Evolutionary conservation across 1,284 basidiomycete genomes (phyloP).

Genomic region (Puccinia triticina): DNA sequence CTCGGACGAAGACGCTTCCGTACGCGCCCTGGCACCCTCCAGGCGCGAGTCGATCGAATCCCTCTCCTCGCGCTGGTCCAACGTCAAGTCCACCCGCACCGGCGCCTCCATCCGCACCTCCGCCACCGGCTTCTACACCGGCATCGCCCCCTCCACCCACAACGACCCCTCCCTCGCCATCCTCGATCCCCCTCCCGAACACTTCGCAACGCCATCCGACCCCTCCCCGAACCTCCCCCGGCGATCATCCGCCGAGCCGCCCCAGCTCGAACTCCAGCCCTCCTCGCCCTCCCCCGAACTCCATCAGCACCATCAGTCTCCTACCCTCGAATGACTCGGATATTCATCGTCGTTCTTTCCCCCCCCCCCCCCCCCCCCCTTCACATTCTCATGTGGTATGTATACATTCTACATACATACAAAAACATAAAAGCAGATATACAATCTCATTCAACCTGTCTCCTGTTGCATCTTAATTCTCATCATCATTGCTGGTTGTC

Average conservation of each 20-base stretch:
- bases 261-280: not conserved
- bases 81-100: conserved; percentile 17
- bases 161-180: not conserved
- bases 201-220: not conserved
- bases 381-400: no score
- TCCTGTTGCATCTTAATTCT: no score
- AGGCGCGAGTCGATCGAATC: conserved; percentile 49
- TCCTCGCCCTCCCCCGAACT: not conserved
- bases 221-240: no score
- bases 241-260: not conserved
- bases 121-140: conserved; percentile 25
- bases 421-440: no score
- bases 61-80: conserved; percentile 47
- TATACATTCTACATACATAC: no score
- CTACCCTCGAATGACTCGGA: not conserved
- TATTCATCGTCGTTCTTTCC: no score
- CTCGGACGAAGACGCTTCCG: conserved; percentile 49
- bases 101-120: conserved; percentile 23
- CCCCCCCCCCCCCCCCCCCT: no score
- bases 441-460: no score
- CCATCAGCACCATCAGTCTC: not conserved
- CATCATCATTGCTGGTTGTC: no score
- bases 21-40: conserved; percentile 44
- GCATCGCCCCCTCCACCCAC: not conserved
- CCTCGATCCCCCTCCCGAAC: not conserved